These are phyloP conservation scores for Dothistroma septosporum DNA, from an alignment of 2,329 filamentous ascomycete genomes.

Conservation along the genomic window DNA sequence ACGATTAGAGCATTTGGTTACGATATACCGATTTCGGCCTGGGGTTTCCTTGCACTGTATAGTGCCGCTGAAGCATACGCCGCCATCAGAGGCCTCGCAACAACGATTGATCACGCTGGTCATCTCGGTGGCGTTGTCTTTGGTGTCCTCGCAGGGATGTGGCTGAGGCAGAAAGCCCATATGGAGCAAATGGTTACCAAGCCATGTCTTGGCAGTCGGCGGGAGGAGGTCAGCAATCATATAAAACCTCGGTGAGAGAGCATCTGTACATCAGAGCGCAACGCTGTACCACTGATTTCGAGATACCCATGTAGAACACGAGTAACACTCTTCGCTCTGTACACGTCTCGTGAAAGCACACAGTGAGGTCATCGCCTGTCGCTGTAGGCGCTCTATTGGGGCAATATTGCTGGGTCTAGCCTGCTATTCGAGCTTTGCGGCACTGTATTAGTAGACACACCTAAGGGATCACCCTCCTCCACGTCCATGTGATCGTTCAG, in stretches of 20 bases:
- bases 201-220: not conserved
- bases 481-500: conserved; percentile 1
- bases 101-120: conserved; percentile 34
- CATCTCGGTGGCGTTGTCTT: conserved; percentile 34
- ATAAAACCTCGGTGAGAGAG: not conserved
- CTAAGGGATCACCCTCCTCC: conserved; percentile 14
- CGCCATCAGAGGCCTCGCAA: conserved; percentile 22
- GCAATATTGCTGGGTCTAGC: conserved; percentile 20
- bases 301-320: not conserved
- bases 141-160: conserved; percentile 12
- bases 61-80: conserved; percentile 25
- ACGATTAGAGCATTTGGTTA: conserved; percentile 29
- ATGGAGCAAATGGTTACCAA: not conserved
- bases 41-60: conserved; percentile 39
- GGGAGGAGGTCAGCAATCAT: not conserved
- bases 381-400: conserved; percentile 20
- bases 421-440: not conserved
- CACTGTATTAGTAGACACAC: conserved; percentile 6
- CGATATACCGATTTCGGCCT: conserved; percentile 33
- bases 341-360: not conserved
- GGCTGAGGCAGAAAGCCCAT: conserved; percentile 5
- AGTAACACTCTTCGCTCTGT: not conserved
- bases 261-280: not conserved
- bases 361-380: conserved; percentile 6
- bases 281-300: not conserved